phyloP scores from a whole-genome alignment of 176 grass and related monocot species.

The Eremochloa ophiuroides region DNA sequence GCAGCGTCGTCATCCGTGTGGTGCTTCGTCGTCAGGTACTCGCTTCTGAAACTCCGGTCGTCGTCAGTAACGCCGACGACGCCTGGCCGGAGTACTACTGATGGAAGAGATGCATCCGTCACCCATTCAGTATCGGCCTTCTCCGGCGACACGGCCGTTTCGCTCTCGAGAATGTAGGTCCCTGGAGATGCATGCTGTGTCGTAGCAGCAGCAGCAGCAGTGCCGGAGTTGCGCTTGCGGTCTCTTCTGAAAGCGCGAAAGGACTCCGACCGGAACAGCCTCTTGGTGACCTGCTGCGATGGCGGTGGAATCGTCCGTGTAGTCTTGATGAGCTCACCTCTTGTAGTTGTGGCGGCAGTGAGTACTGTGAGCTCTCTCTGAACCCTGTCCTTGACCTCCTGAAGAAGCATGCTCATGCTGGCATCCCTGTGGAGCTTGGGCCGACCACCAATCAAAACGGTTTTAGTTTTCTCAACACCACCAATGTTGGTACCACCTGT shows the following conservation, averaged over 20 bases:
- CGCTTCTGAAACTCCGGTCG: background rate
- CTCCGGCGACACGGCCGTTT: background rate
- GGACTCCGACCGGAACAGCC: conserved; percentile 32
- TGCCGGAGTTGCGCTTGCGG: conserved; percentile 11
- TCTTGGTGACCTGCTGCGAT: conserved; percentile 24
- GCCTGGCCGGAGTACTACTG: background rate
- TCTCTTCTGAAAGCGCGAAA: conserved; percentile 36
- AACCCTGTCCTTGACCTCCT: conserved; percentile 64
- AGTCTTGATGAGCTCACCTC: background rate
- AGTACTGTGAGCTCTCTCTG: conserved; percentile 9
- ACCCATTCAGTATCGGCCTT: background rate
- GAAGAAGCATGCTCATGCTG: conserved; percentile 51
- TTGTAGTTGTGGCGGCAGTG: background rate
- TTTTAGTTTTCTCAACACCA: background rate
- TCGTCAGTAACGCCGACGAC: background rate
- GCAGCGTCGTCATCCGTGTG: background rate
- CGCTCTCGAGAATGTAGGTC: conserved; percentile 33
- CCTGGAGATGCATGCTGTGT: conserved; percentile 20
- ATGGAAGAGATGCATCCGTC: background rate
- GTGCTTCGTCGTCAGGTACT: background rate
- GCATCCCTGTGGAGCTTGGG: conserved; percentile 43
- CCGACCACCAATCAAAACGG: background rate
- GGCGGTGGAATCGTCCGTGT: background rate
- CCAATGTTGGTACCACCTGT: background rate
- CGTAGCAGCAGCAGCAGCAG: too few relatives aligned